Percentiles rank a stretch among this genome's conserved stretches.
Evolutionary conservation across 2,329 filamentous ascomycete genomes (phyloP).

Genomic region (Alternaria sp.): DNA sequence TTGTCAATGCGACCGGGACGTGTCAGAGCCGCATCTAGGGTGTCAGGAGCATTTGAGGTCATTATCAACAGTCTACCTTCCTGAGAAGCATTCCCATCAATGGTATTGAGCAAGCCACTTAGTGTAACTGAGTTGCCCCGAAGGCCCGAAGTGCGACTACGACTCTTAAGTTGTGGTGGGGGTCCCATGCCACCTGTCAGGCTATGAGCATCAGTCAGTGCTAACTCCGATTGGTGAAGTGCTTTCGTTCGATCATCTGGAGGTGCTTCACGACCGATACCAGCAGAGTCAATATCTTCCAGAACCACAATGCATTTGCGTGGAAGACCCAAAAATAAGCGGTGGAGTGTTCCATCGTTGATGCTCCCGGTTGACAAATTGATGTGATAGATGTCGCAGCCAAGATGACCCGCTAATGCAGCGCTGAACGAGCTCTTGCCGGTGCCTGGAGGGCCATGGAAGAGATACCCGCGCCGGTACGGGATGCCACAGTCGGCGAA

Average conservation of each 20-base stretch:
- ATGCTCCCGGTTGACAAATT: conserved; percentile 44
- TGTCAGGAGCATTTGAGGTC: conserved; percentile 80
- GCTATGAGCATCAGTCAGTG: neutral
- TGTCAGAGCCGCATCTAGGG: conserved; percentile 75
- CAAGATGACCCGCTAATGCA: conserved; percentile 49
- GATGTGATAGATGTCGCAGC: conserved; percentile 52
- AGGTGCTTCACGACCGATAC: conserved; percentile 37
- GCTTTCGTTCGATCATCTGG: neutral
- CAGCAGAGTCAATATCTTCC: conserved; percentile 54
- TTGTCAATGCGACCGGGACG: conserved; percentile 75
- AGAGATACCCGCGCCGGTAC: conserved; percentile 51
- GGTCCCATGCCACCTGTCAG: neutral
- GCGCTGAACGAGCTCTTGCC: conserved; percentile 54
- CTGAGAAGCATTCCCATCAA: conserved; percentile 80
- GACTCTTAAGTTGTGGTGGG: neutral
- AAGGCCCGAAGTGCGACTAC: neutral
- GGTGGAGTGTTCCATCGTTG: conserved; percentile 43
- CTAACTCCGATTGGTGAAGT: neutral
- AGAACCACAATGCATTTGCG: conserved; percentile 52
- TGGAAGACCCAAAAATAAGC: conserved; percentile 35
- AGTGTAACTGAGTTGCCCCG: conserved; percentile 59
- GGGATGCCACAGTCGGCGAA: conserved; percentile 49
- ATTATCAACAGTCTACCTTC: conserved; percentile 82
- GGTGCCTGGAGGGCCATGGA: conserved; percentile 53
- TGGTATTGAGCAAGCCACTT: conserved; percentile 77